Evolutionary conservation across 441 rosid genomes (phyloP), one percentile per base, ranked within the genome.

Genomic region (Erodium moschatum): DNA sequence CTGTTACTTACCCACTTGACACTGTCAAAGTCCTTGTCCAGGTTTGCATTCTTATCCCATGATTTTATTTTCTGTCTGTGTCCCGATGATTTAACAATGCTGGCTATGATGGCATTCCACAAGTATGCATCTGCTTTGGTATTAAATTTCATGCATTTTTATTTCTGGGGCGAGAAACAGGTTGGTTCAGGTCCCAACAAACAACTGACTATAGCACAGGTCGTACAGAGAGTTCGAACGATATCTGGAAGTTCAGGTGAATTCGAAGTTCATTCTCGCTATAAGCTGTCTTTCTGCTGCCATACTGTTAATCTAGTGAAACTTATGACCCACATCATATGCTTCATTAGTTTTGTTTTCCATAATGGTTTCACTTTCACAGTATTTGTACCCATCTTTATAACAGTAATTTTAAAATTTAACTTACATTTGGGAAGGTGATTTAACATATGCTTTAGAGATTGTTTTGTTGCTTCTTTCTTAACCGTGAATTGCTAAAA

Each of bases 1-100:
- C 87, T 56, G 67, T 85, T 44, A 80, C 94, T 67, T 86, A 87
- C 69, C 98, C 98, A 21, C 83, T 92, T n/a, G 98, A 92, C 75
- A 86, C 96, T 20, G 65, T 86, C 74, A 92, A 92, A 83, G 80
- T 89, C 63, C 82, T 92, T 61, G 73, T 83, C 54, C 97, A 92
- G 96, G 97, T 90, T 75, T 64, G 58, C 66, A 33, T 31, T 40
- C 21, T 56, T 4, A 42, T 24, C 70, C 35, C 2, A 1, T 52
- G 33, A 38, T 72, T 11, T 42, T 24, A 46, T 12, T 67, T 44
- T 67, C 52, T 0, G 13, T 20, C 7, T n/a, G 15, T 18, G 4
- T 8, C 18, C 6, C 4, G 40, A 6, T 9, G 58, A 50, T 11
- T 42, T 42, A 8, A 1, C 13, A 3, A 42, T 42, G 48, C 13